Conservation (phyloP, 1,284 basidiomycete genomes). For the Ceraceosorus bombacis region DNA sequence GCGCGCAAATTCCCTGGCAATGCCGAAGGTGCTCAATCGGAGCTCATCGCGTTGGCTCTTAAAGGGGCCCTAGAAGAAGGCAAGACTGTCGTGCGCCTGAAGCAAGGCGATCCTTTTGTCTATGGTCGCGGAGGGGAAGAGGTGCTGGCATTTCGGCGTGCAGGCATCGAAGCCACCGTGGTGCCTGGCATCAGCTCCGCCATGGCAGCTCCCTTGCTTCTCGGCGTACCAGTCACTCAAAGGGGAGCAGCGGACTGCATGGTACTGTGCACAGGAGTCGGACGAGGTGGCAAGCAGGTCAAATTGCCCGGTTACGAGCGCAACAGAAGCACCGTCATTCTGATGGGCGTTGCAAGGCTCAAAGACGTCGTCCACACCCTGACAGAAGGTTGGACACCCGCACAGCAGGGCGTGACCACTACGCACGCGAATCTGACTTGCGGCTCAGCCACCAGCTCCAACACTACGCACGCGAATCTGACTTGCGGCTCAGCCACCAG, state of each 20-base stretch:
- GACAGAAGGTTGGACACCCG: conserved; percentile 9
- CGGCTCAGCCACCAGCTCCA: conserved; percentile 11
- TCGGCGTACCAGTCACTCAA: conserved; percentile 87
- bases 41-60: conserved; percentile 84
- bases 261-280: conserved; percentile 86
- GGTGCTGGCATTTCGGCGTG: conserved; percentile 76
- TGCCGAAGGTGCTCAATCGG: conserved; percentile 83
- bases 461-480: conserved; percentile 8
- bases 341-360: conserved; percentile 91
- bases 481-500: conserved; percentile 6
- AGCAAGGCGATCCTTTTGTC: conserved; percentile 92
- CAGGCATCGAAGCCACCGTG: conserved; percentile 72
- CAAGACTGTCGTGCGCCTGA: conserved; percentile 79
- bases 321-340: conserved; percentile 67
- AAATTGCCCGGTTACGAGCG: conserved; percentile 78
- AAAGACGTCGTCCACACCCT: conserved; percentile 64
- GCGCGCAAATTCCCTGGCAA: conserved; percentile 97
- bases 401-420: conserved; percentile 27
- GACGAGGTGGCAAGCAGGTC: conserved; percentile 74
- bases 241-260: conserved; percentile 84
- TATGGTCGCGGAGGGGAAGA: conserved; percentile 93
- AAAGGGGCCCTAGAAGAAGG: conserved; percentile 68
- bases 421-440: conserved; percentile 3
- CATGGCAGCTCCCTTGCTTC: conserved; percentile 78
- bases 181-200: conserved; percentile 84